Conservation (phyloP, 2,329 filamentous ascomycete genomes). For the Cladosporium sp. region DNA sequence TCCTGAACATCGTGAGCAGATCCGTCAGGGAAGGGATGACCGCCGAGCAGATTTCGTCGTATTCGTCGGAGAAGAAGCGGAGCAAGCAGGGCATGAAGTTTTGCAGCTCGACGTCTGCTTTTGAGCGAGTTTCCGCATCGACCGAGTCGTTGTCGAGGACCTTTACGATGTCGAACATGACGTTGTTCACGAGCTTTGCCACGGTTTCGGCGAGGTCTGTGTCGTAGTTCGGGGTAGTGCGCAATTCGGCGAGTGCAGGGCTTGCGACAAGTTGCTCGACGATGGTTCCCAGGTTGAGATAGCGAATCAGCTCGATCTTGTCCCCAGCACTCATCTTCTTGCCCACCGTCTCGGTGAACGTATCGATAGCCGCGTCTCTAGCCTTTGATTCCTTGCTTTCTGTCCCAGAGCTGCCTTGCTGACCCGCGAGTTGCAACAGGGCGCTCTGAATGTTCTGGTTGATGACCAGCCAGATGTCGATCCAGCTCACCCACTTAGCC, state of each 20-base stretch:
- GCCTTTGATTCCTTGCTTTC: conserved; percentile 65
- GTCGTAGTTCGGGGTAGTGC: conserved; percentile 83
- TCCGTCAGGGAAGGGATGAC: conserved; percentile 93
- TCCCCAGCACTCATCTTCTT: conserved; percentile 97
- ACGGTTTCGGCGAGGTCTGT: conserved; percentile 93
- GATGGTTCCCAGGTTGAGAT: conserved; percentile 82
- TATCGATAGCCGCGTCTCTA: conserved; percentile 86
- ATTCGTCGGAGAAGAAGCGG: conserved; percentile 95
- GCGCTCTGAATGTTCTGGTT: conserved; percentile 82
- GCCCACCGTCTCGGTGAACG: conserved; percentile 89
- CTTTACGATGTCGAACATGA: conserved; percentile 79
- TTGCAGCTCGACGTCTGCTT: conserved; percentile 77
- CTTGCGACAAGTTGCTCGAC: conserved; percentile 82
- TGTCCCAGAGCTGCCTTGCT: conserved; percentile 54
- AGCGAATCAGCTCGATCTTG: conserved; percentile 90
- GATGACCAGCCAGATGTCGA: conserved; percentile 90
- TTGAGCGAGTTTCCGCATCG: conserved; percentile 61
- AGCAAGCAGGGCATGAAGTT: conserved; percentile 82
- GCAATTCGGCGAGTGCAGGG: conserved; percentile 72
- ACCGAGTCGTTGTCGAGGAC: conserved; percentile 69
- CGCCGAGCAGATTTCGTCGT: conserved; percentile 94
- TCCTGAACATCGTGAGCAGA: conserved; percentile 84
- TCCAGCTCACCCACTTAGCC: conserved; percentile 98
- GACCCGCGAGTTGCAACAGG: conserved; percentile 83
- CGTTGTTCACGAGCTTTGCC: conserved; percentile 90